Evolutionary conservation across 2,329 filamentous ascomycete species (phyloP), one percentile per base, ranked within the genome.

Genomic region (Clarireedia homoeocarpa): DNA sequence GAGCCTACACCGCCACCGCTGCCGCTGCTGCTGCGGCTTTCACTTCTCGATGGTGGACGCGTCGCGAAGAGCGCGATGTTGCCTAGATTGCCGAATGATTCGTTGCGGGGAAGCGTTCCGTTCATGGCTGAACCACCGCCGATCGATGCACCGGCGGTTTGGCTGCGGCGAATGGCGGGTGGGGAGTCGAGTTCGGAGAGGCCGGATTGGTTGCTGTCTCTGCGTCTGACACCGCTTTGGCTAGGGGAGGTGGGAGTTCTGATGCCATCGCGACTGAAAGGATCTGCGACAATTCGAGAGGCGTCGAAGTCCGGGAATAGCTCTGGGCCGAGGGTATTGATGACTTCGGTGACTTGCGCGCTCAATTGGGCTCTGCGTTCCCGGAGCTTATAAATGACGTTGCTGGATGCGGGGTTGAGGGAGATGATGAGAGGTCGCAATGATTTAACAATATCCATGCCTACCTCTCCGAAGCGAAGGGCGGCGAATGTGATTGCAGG

Each of bases 371-470:
- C 85, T 53, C 94, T 84, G 59, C 82, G 79, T 62, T 81, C 74
- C 57, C 90, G 84, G 51, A 99, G 80, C 64, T 86, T 86, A 60
- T 89, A 82, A 49, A 99, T 82, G 57, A 87, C 89, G 73, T 91
- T 95, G 70, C 84, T 86, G 1, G 89, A 92, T 4, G 84, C 84
- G 1, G 94, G 94, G 65, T 88, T 87, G 66, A 97, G 79, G 62
- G 89, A 94, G 36, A 96, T 78, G 47, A 95, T 77, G 9, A 99
- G 81, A 5, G 94, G 94, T 9, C 90, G 83, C 15, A 99, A 80
- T 0, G 92, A 97, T 73, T 97, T 99, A 74, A 94, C 77, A 55
- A 99, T 96, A 69, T 99, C 94, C 91, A 99, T 96, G 52, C 92
- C 94, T n/a, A 95, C 86, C 73, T 99, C 94, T 48, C 94, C 94